These are phyloP conservation scores for Colletotrichum salicis DNA, from an alignment of 2,329 filamentous ascomycete genomes.

Conservation along the genomic window DNA sequence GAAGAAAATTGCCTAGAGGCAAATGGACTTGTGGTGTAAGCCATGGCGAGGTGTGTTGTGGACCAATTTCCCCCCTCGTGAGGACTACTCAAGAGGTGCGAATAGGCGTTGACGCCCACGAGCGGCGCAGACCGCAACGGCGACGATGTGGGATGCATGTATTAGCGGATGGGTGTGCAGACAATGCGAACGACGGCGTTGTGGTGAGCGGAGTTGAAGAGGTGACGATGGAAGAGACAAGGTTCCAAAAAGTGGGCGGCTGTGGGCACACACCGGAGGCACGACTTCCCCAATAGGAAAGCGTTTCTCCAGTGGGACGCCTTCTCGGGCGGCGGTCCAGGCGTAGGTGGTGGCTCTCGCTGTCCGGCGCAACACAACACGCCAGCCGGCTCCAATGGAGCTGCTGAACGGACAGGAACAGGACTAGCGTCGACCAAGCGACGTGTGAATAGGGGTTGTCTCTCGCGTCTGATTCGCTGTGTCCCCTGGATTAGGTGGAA, in stretches of 20 bases:
- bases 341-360: background rate
- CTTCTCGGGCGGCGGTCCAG: background rate
- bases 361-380: background rate
- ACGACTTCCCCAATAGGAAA: constrained; percentile 15
- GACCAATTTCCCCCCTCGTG: constrained; percentile 20
- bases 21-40: constrained; percentile 4
- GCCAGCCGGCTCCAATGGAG: background rate
- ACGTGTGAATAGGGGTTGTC: constrained; percentile 6
- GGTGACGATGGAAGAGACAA: constrained; percentile 3
- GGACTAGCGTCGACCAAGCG: constrained; percentile 18
- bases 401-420: constrained; percentile 22
- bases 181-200: background rate
- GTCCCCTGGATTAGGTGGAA: constrained; percentile 7
- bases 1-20: background rate
- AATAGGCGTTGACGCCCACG: background rate
- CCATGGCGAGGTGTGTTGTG: constrained; percentile 12
- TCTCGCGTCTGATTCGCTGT: background rate
- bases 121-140: constrained; percentile 5
- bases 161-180: constrained; percentile 3
- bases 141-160: constrained; percentile 3
- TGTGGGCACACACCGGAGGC: constrained; percentile 3
- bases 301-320: background rate
- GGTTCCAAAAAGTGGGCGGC: background rate
- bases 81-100: background rate
- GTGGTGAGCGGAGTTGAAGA: constrained; percentile 13